Conservation (phyloP, 83 land plant genomes). For the Thuja plicata region DNA sequence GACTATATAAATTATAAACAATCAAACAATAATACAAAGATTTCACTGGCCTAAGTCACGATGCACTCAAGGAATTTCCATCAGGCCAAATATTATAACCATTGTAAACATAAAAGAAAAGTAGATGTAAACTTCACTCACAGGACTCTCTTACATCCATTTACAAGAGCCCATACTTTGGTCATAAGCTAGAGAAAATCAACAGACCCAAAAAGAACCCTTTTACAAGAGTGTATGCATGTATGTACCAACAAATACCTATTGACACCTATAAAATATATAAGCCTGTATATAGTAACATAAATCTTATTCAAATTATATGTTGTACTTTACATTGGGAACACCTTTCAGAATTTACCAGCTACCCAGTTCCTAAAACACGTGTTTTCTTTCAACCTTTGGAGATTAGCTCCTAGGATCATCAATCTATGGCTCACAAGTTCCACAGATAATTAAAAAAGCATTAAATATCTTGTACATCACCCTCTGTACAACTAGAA, state of each 20-base stretch:
- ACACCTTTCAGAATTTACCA: not conserved
- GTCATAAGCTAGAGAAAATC: not conserved
- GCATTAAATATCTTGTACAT: no score
- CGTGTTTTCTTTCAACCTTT: not conserved
- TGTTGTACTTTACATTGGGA: not conserved
- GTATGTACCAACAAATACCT: not conserved
- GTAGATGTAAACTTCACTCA: not conserved
- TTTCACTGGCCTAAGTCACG: not conserved
- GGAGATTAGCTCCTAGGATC: not conserved
- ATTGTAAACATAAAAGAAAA: not conserved
- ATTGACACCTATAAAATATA: not conserved
- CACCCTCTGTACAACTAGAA: not conserved
- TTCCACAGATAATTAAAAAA: not conserved
- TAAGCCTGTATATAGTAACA: not conserved
- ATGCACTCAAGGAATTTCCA: not conserved
- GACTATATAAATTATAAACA: constrained; percentile 1
- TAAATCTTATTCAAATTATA: not conserved
- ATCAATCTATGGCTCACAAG: not conserved
- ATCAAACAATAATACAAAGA: not conserved
- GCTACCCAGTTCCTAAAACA: not conserved
- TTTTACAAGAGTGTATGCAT: not conserved
- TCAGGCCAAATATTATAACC: not conserved
- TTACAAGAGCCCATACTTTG: not conserved
- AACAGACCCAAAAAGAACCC: not conserved
- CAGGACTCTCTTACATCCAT: not conserved